A percentile compares a stretch with the other conserved stretches of the same genome.
phyloP scores from a whole-genome alignment of 23 red algal genomes.

The Gracilaria gracilis region DNA sequence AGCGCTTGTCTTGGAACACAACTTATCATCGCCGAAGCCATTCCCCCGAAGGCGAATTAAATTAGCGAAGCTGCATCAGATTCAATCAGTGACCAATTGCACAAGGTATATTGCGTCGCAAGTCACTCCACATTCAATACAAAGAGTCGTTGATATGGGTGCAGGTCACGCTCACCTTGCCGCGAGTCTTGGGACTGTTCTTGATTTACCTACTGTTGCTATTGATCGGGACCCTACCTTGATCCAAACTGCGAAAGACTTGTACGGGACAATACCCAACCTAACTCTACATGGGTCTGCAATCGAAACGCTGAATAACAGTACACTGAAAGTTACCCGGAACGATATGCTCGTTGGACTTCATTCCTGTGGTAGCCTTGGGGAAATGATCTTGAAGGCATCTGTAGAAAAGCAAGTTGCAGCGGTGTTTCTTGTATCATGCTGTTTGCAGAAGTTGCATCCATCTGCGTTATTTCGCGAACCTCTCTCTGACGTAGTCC shows the following conservation, averaged over 20 bases:
- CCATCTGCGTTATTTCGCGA: conserved; percentile 9
- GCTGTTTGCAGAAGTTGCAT: conserved; percentile 55
- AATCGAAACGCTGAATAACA: not conserved
- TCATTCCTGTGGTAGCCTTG: conserved; percentile 60
- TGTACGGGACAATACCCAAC: conserved; percentile 10
- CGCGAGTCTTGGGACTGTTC: conserved; percentile 22
- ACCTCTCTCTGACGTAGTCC: conserved; percentile 41
- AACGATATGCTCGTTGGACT: conserved; percentile 53
- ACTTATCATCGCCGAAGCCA: not conserved
- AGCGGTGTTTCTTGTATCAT: conserved; percentile 65
- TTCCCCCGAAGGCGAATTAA: conserved; percentile 1
- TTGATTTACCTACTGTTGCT: conserved; percentile 33
- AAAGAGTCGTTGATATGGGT: conserved; percentile 51
- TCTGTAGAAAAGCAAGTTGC: not conserved
- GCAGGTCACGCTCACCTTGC: conserved; percentile 66
- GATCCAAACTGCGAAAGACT: conserved; percentile 17
- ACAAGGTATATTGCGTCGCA: conserved; percentile 1
- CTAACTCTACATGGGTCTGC: not conserved
- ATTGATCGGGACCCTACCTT: conserved; percentile 36
- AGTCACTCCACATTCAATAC: not conserved
- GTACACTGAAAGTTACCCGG: not conserved
- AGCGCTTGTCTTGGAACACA: not conserved
- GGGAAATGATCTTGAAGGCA: conserved; percentile 32
- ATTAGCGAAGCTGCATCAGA: conserved; percentile 48
- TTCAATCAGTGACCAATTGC: conserved; percentile 6